Conservation (phyloP, 495 filamentous ascomycete species). For the Aspergillus saccharolyticus region DNA sequence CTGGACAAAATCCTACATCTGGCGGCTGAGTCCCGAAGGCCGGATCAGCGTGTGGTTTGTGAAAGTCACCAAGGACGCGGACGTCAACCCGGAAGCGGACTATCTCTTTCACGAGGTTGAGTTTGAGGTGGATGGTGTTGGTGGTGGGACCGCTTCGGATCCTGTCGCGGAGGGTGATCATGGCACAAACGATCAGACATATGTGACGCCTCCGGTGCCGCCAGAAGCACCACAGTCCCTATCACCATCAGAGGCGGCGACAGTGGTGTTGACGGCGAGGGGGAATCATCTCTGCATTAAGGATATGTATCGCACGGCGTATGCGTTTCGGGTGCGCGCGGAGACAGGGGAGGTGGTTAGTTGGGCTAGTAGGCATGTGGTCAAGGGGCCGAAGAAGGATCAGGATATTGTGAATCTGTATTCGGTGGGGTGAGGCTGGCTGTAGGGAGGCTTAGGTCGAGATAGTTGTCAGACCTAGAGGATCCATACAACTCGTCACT, state of each 20-base stretch:
- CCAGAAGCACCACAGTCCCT: slow-evolving; percentile 7
- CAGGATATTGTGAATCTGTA: slow-evolving; percentile 46
- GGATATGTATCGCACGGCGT: slow-evolving; percentile 47
- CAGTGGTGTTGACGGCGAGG: slow-evolving; percentile 29
- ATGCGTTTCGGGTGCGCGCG: slow-evolving; percentile 37
- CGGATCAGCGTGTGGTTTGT: slow-evolving; percentile 45
- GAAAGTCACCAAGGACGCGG: slow-evolving; percentile 33
- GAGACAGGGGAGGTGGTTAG: slow-evolving; percentile 37
- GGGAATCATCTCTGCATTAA: slow-evolving; percentile 46
- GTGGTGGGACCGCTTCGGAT: too few relatives aligned
- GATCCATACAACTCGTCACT: too few relatives aligned
- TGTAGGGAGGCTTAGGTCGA: background rate
- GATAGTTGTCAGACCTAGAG: too few relatives aligned
- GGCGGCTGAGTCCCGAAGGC: slow-evolving; percentile 29
- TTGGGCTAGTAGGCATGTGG: slow-evolving; percentile 46
- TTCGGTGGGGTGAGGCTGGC: slow-evolving; percentile 2
- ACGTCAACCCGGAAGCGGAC: slow-evolving; percentile 23
- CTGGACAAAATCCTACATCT: slow-evolving; percentile 47
- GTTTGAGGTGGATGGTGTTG: slow-evolving; percentile 14
- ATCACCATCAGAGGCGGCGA: slow-evolving; percentile 9
- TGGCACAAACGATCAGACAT: slow-evolving; percentile 7
- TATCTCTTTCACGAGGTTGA: slow-evolving; percentile 46
- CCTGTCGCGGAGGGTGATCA: too few relatives aligned
- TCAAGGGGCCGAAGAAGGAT: slow-evolving; percentile 43
- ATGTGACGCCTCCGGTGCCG: slow-evolving; percentile 27